Evolutionary conservation across 768 basidiomycete species (phyloP), one percentile per base, ranked within the genome.

Genomic region (Termitomyces sp.): DNA sequence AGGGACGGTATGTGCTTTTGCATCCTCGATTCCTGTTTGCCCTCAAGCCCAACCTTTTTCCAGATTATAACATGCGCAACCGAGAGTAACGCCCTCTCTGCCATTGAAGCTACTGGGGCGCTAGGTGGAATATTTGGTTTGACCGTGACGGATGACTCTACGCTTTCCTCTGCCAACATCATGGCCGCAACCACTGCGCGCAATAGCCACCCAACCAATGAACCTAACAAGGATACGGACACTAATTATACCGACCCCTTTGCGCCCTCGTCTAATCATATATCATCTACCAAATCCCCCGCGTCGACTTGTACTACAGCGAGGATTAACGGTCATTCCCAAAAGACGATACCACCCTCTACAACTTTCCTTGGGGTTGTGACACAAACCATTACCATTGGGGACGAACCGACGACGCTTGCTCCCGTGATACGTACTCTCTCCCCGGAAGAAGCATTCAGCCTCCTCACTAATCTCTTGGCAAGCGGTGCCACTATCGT

Each of bases 31-130:
- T 50, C 40, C 59, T 21, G 28, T 54, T 25, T 17, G 37, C 21
- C 11, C 27, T 43, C 0, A 39, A n/a, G 17, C 16, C 12, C 21
- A 35, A 35, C 1, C 55, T 49, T 34, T 14, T 34, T 35, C n/a
- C n/a, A 84, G 82, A 65, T 67, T 32, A 57, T 85, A n/a, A 68
- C 72, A 1, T 87, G 84, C 68, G 81, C 82, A 3, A 81, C 76
- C 59, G 66, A 76, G 59, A 68, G 67, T n/a, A 77, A 72, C 27
- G 84, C 80, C 0, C 60, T 72, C 5, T 70, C 76, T 1, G 61
- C 78, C 9, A 79, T 86, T 57, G 54, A 71, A 10, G 73, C 79
- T 2, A 71, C 77, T 30, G 83, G 83, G 14, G 78, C 73, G 2
- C 67, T 66, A 16, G 78, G 77, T 10, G 77, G 75, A 5, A 64